These are phyloP conservation scores for Medakamo hakoo DNA, from an alignment of 139 green algal species.

Conservation along the genomic window DNA sequence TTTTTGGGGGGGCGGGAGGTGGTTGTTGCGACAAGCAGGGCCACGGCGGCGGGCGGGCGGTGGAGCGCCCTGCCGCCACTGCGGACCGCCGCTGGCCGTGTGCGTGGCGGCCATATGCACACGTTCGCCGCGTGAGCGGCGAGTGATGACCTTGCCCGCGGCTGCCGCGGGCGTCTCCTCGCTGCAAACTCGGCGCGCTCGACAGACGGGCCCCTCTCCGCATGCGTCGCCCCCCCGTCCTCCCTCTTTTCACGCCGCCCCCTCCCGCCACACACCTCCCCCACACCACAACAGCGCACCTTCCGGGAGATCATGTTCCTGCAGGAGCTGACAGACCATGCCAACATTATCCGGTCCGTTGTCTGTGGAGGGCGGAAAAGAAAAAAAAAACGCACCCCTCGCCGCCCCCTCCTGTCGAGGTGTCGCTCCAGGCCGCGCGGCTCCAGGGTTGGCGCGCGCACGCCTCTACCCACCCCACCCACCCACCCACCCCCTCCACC, in stretches of 20 bases:
- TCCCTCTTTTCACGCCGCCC: background rate
- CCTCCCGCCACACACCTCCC: background rate
- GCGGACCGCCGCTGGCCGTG: too few species aligned
- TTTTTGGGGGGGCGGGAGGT: background rate
- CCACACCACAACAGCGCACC: slow-evolving; percentile 61
- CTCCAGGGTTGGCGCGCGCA: background rate
- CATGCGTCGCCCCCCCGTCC: background rate
- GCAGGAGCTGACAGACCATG: slow-evolving; percentile 82
- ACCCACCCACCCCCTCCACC: background rate
- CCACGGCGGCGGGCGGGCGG: too few species aligned
- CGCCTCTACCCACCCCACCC: background rate
- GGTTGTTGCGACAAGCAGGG: too few species aligned
- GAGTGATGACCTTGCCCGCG: too few species aligned
- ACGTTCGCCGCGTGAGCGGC: too few species aligned
- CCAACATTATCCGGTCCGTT: slow-evolving; percentile 80
- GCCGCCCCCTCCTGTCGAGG: background rate
- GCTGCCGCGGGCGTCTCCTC: too few species aligned
- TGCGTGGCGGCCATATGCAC: too few species aligned
- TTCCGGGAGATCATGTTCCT: slow-evolving; percentile 98
- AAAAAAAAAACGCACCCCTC: background rate
- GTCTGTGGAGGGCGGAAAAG: background rate
- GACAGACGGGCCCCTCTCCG: too few species aligned
- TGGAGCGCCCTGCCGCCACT: too few species aligned
- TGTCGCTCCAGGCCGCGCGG: slow-evolving; percentile 3
- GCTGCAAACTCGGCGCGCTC: too few species aligned